A percentile compares a stretch with the other conserved stretches of the same genome.
Conservation (phyloP, 169 alveolate genomes). For the Besnoitia besnoiti region DNA sequence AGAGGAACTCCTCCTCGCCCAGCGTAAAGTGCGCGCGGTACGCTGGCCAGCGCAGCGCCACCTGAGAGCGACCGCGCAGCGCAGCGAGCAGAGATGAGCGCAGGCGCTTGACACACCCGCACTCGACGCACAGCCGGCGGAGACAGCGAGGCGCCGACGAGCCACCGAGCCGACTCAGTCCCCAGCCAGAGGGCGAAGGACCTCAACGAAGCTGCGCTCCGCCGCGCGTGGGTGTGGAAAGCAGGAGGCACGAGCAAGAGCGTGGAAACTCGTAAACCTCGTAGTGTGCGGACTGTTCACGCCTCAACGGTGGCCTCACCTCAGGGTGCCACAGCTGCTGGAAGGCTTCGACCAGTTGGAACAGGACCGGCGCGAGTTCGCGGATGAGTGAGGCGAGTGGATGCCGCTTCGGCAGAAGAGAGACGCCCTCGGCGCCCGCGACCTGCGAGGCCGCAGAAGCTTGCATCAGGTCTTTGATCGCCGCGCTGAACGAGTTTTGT, state of each 20-base stretch:
- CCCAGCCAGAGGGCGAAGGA: too few relatives aligned
- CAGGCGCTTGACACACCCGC: too few relatives aligned
- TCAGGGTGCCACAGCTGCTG: slow-evolving; percentile 55
- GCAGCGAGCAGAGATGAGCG: neutral
- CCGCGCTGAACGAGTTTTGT: neutral
- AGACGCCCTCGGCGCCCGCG: slow-evolving; percentile 34
- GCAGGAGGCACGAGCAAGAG: too few relatives aligned
- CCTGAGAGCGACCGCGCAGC: neutral
- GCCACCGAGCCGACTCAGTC: too few relatives aligned
- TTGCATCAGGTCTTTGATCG: slow-evolving; percentile 36
- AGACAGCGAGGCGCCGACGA: too few relatives aligned
- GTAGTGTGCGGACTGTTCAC: too few relatives aligned
- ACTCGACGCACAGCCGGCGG: too few relatives aligned
- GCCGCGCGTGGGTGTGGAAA: too few relatives aligned
- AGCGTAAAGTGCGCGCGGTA: neutral
- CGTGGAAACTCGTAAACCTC: too few relatives aligned
- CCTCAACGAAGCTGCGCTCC: too few relatives aligned
- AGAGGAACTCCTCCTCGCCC: slow-evolving; percentile 21
- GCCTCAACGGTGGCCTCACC: slow-evolving; percentile 24
- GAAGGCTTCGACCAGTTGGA: neutral
- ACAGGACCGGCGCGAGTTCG: slow-evolving; percentile 35
- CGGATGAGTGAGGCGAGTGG: slow-evolving; percentile 48
- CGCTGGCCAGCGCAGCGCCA: neutral
- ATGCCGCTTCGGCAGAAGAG: slow-evolving; percentile 54
- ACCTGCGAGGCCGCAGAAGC: neutral